Percentiles rank a stretch among this genome's conserved stretches.
Evolutionary conservation across 1,139 yeast species (phyloP).

Genomic region (Suhomyces wounanorum): DNA sequence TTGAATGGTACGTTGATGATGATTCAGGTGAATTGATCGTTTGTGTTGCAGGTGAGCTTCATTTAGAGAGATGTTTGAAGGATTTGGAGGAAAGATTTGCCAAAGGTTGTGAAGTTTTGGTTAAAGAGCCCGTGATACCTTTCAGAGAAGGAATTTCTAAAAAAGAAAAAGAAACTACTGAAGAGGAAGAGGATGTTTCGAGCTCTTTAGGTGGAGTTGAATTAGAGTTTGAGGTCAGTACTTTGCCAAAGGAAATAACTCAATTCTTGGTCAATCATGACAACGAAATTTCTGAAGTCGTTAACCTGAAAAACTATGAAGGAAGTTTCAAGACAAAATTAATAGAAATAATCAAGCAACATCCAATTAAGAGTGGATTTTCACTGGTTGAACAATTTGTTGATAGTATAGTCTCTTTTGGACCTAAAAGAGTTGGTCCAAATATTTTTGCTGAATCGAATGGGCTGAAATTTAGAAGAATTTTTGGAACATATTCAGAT

Average conservation of each 20-base stretch:
- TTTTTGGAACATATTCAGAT: constrained; percentile 21
- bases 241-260: constrained; percentile 56
- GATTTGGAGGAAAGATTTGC: constrained; percentile 92
- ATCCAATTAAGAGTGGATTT: constrained; percentile 23
- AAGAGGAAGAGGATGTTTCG: constrained; percentile 18
- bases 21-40: constrained; percentile 85
- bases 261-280: constrained; percentile 54
- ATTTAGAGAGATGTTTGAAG: constrained; percentile 85
- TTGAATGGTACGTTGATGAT: constrained; percentile 80
- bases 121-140: constrained; percentile 93
- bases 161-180: constrained; percentile 7
- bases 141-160: constrained; percentile 79
- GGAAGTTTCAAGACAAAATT: constrained; percentile 32
- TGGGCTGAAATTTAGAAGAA: constrained; percentile 34
- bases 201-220: constrained; percentile 47
- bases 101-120: constrained; percentile 74
- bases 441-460: constrained; percentile 68
- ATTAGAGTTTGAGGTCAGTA: constrained; percentile 52
- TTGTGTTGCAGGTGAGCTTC: constrained; percentile 95
- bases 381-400: constrained; percentile 28
- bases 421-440: constrained; percentile 77
- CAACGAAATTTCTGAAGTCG: constrained; percentile 27
- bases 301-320: constrained; percentile 22
- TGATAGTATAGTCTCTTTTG: constrained; percentile 64
- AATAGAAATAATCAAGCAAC: constrained; percentile 30